Base-by-base conservation (phyloP, 2,329 filamentous ascomycete species). In the Neocucurbitaria cava region DNA sequence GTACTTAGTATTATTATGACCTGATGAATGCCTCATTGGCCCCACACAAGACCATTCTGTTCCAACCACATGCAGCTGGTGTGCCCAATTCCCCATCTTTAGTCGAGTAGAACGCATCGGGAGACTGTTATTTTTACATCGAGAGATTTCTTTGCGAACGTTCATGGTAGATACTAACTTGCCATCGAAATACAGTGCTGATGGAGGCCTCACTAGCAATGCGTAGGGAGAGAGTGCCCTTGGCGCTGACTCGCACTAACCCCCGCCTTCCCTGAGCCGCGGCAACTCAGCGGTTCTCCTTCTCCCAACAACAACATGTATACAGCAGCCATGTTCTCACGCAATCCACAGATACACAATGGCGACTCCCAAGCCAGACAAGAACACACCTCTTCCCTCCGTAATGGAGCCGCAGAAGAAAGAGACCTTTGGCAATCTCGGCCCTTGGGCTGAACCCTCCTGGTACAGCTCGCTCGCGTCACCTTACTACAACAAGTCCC, bases 401-500 rank as follows among this genome's bases (percentile, higher is more conserved):
- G 38, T 58, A 45, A 71, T 68, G 63, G 18, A 53, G 10, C 24
- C 57, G 17, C 38, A 49, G 28, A 69, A 68, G 41, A 69, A 65
- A 26, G 68, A 73, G 43, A 66, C 69, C 2, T 72, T 74, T 23
- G 71, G 70, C 26, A 73, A 74, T 49, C 62, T 71, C n/a, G 68
- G 65, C 7, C 79, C 79, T 3, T 81, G 79, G 79, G 71, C 69
- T 46, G 79, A 81, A 52, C 79, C 79, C 6, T 73, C 78, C n/a
- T 81, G 78, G 77, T 77, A 73, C 58, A 75, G 76, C 56, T 75
- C 77, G 24, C 79, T 84, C 52, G 76, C 78, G 8, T 82, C 82
- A 44, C 85, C 86, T 0, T 88, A 89, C 74, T 89, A 90, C 77
- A 87, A 81, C 24, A 78, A 82, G 13, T 83, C 83, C 2, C 88